Evolutionary conservation across 2,329 filamentous ascomycete species (phyloP).

Genomic region (Biscogniauxia marginata): DNA sequence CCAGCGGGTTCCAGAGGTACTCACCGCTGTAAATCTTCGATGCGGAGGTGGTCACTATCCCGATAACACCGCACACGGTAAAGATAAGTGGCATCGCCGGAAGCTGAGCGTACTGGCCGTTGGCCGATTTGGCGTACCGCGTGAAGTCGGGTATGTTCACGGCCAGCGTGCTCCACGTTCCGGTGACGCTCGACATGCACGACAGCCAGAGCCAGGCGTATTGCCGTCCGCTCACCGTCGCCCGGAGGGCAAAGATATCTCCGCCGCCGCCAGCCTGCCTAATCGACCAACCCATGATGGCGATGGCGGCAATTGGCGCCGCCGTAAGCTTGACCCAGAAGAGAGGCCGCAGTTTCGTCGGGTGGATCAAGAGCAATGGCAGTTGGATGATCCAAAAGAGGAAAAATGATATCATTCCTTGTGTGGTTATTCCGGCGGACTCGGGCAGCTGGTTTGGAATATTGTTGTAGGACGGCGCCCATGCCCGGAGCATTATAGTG

Average conservation of each 20-base stretch:
- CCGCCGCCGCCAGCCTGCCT: slow-evolving; percentile 53
- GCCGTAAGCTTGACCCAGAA: slow-evolving; percentile 50
- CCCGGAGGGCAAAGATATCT: slow-evolving; percentile 35
- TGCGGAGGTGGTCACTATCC: slow-evolving; percentile 58
- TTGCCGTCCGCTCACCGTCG: slow-evolving; percentile 39
- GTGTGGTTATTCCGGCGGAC: slow-evolving; percentile 51
- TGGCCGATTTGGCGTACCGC: slow-evolving; percentile 36
- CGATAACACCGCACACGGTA: slow-evolving; percentile 48
- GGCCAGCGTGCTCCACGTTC: slow-evolving; percentile 42
- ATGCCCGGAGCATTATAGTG: slow-evolving; percentile 43
- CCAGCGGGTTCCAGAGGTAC: slow-evolving; percentile 50
- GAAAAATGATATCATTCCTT: slow-evolving; percentile 50
- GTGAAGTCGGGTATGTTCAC: slow-evolving; percentile 56
- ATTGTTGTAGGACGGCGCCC: slow-evolving; percentile 54
- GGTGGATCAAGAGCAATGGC: slow-evolving; percentile 32
- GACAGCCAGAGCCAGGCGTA: slow-evolving; percentile 53
- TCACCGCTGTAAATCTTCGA: slow-evolving; percentile 50
- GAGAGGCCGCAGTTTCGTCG: slow-evolving; percentile 38
- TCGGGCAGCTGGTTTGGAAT: slow-evolving; percentile 52
- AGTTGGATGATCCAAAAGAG: slow-evolving; percentile 49
- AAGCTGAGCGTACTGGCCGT: slow-evolving; percentile 41
- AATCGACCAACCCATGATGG: slow-evolving; percentile 63
- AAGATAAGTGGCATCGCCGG: slow-evolving; percentile 48
- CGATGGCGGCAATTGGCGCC: slow-evolving; percentile 59
- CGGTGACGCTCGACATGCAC: slow-evolving; percentile 46